Percentiles rank a stretch among this genome's conserved stretches.
These are phyloP conservation scores for Fusarium falciforme DNA, from an alignment of 2,329 filamentous ascomycete species.

Conservation along the genomic window DNA sequence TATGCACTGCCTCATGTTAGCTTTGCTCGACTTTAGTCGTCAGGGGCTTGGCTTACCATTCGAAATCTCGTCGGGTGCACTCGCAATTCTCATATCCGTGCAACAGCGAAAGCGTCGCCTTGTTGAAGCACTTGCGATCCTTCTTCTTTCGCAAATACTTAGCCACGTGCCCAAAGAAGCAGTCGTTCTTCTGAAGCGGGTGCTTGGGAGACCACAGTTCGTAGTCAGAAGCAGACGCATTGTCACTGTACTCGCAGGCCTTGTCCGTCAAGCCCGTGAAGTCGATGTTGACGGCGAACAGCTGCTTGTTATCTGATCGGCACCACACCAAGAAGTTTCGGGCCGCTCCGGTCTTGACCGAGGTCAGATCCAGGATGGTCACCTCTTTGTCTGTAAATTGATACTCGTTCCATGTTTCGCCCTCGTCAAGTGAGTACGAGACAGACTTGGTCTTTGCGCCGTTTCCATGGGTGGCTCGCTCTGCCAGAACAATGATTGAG, in stretches of 20 bases:
- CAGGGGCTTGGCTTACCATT: conserved; percentile 77
- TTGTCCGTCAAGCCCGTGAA: conserved; percentile 84
- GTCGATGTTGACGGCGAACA: conserved; percentile 86
- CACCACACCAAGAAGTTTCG: conserved; percentile 95
- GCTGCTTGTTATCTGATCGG: conserved; percentile 62
- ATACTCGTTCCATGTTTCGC: conserved; percentile 81
- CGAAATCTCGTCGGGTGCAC: conserved; percentile 87
- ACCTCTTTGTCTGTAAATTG: conserved; percentile 79
- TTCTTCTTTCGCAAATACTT: conserved; percentile 91
- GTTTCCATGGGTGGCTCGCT: conserved; percentile 75
- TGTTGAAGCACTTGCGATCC: conserved; percentile 85
- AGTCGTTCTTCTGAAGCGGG: conserved; percentile 80
- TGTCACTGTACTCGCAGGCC: conserved; percentile 76
- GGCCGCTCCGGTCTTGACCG: conserved; percentile 87
- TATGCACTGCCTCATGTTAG: conserved; percentile 75
- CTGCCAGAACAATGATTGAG: conserved; percentile 88
- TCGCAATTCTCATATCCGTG: conserved; percentile 82
- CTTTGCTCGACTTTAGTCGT: not conserved
- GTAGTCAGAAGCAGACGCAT: conserved; percentile 72
- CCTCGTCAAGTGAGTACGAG: conserved; percentile 84
- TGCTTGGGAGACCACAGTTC: conserved; percentile 89
- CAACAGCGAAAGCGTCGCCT: conserved; percentile 75
- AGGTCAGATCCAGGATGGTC: conserved; percentile 83
- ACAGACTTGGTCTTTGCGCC: conserved; percentile 74
- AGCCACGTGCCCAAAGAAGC: conserved; percentile 91